phyloP scores from a whole-genome alignment of 805 yeast genomes.

The Ogataea nitratoaversa region DNA sequence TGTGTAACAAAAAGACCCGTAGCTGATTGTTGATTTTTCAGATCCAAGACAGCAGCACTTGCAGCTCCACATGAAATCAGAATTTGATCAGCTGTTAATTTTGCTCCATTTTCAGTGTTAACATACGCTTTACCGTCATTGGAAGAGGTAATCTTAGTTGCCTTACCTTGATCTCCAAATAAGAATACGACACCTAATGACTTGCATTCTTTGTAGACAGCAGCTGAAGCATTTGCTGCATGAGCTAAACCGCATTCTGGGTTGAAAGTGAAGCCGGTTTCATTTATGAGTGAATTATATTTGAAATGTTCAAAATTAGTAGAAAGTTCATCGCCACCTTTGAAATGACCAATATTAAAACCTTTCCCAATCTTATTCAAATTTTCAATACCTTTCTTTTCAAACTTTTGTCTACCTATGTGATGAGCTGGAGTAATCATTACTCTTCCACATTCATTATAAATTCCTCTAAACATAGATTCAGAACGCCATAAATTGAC shows the following conservation, averaged over 20 bases:
- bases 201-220: slow-evolving; percentile 27
- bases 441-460: slow-evolving; percentile 40
- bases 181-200: slow-evolving; percentile 32
- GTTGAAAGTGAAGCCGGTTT: slow-evolving; percentile 26
- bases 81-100: slow-evolving; percentile 32
- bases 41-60: slow-evolving; percentile 33
- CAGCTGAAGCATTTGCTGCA: slow-evolving; percentile 35
- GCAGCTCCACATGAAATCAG: slow-evolving; percentile 38
- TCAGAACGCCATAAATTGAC: slow-evolving; percentile 35
- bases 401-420: slow-evolving; percentile 36
- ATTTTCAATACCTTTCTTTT: slow-evolving; percentile 33
- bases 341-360: slow-evolving; percentile 24
- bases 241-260: slow-evolving; percentile 41
- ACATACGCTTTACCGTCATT: slow-evolving; percentile 19
- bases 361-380: slow-evolving; percentile 28
- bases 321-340: slow-evolving; percentile 31
- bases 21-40: slow-evolving; percentile 32
- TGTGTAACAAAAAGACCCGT: slow-evolving; percentile 38
- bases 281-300: slow-evolving; percentile 12
- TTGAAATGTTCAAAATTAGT: slow-evolving; percentile 16
- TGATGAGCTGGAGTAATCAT: slow-evolving; percentile 33
- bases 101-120: slow-evolving; percentile 24
- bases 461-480: slow-evolving; percentile 30
- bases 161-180: slow-evolving; percentile 31
- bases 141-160: slow-evolving; percentile 11